Evolutionary conservation across 2,329 filamentous ascomycete genomes (phyloP), one percentile per base, ranked within the genome.

Genomic region (Dichotomopilus funicola): DNA sequence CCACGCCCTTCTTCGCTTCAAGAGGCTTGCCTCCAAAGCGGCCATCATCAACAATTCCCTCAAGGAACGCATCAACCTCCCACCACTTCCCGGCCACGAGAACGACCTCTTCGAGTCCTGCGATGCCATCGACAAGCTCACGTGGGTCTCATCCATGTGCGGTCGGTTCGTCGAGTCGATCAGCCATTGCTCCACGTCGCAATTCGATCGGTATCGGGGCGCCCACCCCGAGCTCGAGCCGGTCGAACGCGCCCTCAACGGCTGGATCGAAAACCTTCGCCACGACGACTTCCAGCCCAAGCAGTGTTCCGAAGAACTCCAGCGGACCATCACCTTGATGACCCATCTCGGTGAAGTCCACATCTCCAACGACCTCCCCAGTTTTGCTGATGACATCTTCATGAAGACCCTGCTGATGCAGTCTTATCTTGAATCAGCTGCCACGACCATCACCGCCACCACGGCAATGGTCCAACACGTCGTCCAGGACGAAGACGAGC

Each of bases 221-320:
- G 88, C 91, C 2, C 72, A 94, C 56, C 89, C 90, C 63, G 94
- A 97, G 70, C 77, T 97, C 50, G 89, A 96, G 67, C 90, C 91
- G 0, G 89, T 97, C 9, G 94, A 99, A 72, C 82, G 91, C 55
- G 88, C 89, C 0, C 73, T 97, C 49, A 96, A 96, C 66, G 81
- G 81, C 54, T 96, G 91, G 83, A 88, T 97, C 55, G 91, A 96
- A 61, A 83, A 83, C 5, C 70, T 96, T 53, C 86, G 90, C 61
- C 85, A 84, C 51, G 91, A 95, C 63, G 91, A 96, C 54, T 74
- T 97, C 49, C 91, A 91, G 70, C 88, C 92, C 71, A 83, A 87
- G 68, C 86, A 89, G 64, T 91, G 91, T 66, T 85, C 88, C 0
- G 82, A 83, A 31, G 89, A 95, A 67, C 76, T 97, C 40, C 86